Percentiles rank a stretch among this genome's conserved stretches.
Conservation (phyloP, 257 asterid genomes). For the Solanum bulbocastanum region DNA sequence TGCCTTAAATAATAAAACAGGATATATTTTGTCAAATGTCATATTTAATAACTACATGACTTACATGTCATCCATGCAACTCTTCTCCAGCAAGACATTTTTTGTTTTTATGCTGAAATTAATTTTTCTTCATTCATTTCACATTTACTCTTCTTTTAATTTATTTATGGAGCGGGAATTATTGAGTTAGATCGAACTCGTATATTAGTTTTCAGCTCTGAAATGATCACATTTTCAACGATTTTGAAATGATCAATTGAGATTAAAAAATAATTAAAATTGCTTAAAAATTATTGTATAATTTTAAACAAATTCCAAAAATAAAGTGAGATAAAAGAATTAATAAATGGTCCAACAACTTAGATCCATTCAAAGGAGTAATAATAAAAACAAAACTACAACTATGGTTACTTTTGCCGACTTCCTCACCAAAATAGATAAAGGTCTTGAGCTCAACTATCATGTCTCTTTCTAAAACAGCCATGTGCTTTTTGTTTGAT, state of each 20-base stretch:
- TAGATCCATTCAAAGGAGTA: neutral
- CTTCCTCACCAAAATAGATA: neutral
- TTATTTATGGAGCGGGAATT: neutral
- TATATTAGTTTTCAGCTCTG: too few relatives aligned
- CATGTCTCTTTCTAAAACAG: neutral
- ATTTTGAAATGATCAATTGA: neutral
- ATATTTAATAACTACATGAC: neutral
- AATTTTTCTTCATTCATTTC: neutral
- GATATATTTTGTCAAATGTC: neutral
- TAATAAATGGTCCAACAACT: neutral
- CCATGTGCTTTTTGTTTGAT: neutral
- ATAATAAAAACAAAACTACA: neutral
- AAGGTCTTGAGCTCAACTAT: conserved; percentile 1
- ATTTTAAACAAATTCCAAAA: too few relatives aligned
- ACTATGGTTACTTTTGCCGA: neutral
- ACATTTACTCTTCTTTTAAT: neutral
- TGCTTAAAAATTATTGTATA: too few relatives aligned
- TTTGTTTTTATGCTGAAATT: neutral
- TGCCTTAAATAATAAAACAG: neutral
- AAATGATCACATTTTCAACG: neutral
- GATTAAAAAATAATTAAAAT: too few relatives aligned
- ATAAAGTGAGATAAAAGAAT: too few relatives aligned
- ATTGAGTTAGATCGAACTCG: neutral
- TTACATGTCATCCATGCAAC: conserved; percentile 3
- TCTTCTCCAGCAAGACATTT: neutral